These are phyloP conservation scores for Themeda triandra DNA, from an alignment of 176 grass and related monocot species.

Conservation along the genomic window DNA sequence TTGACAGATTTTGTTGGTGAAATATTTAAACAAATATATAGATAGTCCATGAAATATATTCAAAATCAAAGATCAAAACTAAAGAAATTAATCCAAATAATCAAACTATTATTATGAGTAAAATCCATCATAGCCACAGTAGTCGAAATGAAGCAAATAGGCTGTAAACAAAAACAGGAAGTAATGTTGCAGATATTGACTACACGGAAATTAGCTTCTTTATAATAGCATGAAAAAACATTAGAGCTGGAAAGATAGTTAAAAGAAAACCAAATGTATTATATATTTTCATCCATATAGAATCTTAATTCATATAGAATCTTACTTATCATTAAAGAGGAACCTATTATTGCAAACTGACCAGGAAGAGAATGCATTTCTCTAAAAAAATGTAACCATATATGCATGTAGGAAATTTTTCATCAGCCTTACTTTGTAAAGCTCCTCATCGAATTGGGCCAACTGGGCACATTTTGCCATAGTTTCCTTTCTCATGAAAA, in stretches of 20 bases:
- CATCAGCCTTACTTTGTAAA: constrained; percentile 66
- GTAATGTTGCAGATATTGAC: background rate
- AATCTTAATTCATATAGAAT: no score
- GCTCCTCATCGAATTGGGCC: constrained; percentile 89
- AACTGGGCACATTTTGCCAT: constrained; percentile 98
- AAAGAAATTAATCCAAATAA: background rate
- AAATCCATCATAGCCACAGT: background rate
- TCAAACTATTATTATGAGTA: background rate
- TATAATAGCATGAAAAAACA: background rate
- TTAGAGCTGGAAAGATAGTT: background rate
- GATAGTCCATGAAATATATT: background rate
- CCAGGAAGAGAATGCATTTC: background rate
- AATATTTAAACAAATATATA: background rate
- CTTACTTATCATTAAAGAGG: background rate
- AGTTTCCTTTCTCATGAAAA: constrained; percentile 96
- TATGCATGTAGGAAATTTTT: background rate
- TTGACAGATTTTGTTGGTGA: background rate
- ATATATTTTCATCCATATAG: background rate
- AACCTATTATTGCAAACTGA: background rate
- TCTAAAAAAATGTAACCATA: background rate
- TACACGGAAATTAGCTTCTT: background rate
- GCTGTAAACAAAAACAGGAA: background rate
- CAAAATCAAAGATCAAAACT: constrained; percentile 15
- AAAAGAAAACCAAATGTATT: background rate
- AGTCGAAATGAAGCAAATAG: background rate